phyloP scores from a whole-genome alignment of 371 early-diverging fungal species.

The Actinomortierella wolfii region DNA sequence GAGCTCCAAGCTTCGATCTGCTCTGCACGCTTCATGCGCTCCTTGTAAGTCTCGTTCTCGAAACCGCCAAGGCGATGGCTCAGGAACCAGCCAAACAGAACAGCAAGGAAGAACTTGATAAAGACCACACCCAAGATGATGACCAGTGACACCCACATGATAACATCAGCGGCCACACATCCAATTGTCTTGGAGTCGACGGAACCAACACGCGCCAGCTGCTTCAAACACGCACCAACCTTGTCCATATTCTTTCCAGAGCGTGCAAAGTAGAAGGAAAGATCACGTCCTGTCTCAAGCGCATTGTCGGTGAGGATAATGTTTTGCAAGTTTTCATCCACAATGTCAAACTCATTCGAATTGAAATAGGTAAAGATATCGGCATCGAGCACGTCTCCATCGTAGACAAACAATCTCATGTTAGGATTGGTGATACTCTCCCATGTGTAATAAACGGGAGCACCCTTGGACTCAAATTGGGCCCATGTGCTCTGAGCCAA shows the following conservation, averaged over 20 bases:
- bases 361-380: slow-evolving; percentile 58
- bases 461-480: slow-evolving; percentile 20
- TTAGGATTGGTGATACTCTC: slow-evolving; percentile 54
- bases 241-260: slow-evolving; percentile 12
- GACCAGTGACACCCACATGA: slow-evolving; percentile 74
- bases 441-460: slow-evolving; percentile 77
- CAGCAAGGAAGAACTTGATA: slow-evolving; percentile 82
- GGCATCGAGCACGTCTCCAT: slow-evolving; percentile 74
- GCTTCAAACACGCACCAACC: slow-evolving; percentile 27
- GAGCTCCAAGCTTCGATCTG: slow-evolving; percentile 68
- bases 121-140: slow-evolving; percentile 81
- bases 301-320: slow-evolving; percentile 21
- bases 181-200: slow-evolving; percentile 76
- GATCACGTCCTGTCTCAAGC: slow-evolving; percentile 45
- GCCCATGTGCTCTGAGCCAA: no score
- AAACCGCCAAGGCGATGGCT: slow-evolving; percentile 75
- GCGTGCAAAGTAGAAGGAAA: slow-evolving; percentile 36
- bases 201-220: slow-evolving; percentile 64
- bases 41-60: slow-evolving; percentile 67
- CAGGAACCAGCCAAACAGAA: slow-evolving; percentile 84
- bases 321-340: slow-evolving; percentile 64
- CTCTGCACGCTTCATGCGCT: slow-evolving; percentile 56
- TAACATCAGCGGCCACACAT: slow-evolving; percentile 79
- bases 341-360: slow-evolving; percentile 50
- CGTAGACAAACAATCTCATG: slow-evolving; percentile 67